Evolutionary conservation across 2,329 filamentous ascomycete species (phyloP), one percentile per base, ranked within the genome.

Genomic region (Allantophomopsis cytisporea): DNA sequence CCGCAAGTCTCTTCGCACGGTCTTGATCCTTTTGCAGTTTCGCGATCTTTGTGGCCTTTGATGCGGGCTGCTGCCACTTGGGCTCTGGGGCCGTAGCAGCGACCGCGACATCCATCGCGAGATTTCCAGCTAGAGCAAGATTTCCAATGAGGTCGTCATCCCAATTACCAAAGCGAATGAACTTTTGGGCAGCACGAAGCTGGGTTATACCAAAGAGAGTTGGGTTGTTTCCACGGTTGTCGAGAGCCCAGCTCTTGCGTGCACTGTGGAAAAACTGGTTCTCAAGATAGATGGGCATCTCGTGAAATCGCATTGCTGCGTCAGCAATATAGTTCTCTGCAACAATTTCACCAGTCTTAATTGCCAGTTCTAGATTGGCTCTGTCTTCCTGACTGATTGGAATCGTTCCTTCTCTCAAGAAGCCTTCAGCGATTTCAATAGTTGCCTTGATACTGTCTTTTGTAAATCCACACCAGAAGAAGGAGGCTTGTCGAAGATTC

Each of bases 401-500:
- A 1, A 82, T 67, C 10, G 68, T 66, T 20, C 73, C 67, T 40
- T 81, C 75, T 2, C 60, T 56, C 11, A 94, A 53, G 49, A 94
- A 94, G 30, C 66, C 65, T 38, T 71, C 64, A 1, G 81, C 80
- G 28, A 76, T 77, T 20, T 81, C 67, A 1, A 91, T 57, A 0
- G 83, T 73, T 20, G 65, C 73, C 2, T 58, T 45, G 3, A 94
- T 71, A 41, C 87, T 76, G 1, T 66, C 61, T 0, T 63, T 58
- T 0, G 75, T 73, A 50, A 82, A 87, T 36, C 87, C 88, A 0
- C 80, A 80, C 60, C 75, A 77, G 57, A 89, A 93, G 53, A 94
- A 94, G 37, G 83, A 85, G 6, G 84, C 80, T 52, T 91, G 82
- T 14, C 85, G 75, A 35, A 94, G 58, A 51, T 95, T 94, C 40